Evolutionary conservation across 164 flowering plant genomes (phyloP).

Genomic region (Tetracentron sinense): DNA sequence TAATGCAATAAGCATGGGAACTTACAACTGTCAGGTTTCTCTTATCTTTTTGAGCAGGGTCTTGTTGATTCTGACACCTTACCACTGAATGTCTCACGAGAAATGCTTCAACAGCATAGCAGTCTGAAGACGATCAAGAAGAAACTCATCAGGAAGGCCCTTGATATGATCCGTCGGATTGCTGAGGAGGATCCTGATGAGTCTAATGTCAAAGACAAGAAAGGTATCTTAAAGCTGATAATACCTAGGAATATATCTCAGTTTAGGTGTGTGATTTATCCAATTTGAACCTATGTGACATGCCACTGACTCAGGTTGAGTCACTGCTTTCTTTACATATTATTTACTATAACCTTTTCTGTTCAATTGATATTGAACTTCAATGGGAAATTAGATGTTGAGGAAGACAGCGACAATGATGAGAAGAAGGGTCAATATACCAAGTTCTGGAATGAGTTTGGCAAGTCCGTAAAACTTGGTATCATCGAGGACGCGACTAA

Average conservation of each 20-base stretch:
- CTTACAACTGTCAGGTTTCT: neutral
- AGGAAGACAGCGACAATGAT: slow-evolving; percentile 54
- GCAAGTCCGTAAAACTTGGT: slow-evolving; percentile 94
- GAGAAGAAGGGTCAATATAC: slow-evolving; percentile 92
- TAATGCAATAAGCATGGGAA: neutral
- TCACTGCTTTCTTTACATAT: neutral
- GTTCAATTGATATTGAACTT: slow-evolving; percentile 1
- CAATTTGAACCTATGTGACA: neutral
- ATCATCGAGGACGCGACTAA: slow-evolving; percentile 94
- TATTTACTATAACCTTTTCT: neutral
- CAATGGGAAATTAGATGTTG: slow-evolving; percentile 41
- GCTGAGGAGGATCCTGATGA: slow-evolving; percentile 99
- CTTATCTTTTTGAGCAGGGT: slow-evolving; percentile 57
- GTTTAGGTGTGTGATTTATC: neutral
- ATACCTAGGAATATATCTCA: neutral
- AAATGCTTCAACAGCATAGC: slow-evolving; percentile 97
- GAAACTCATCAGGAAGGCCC: slow-evolving; percentile 92
- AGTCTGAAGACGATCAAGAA: slow-evolving; percentile 95
- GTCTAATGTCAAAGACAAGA: slow-evolving; percentile 59
- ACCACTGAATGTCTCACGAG: slow-evolving; percentile 94
- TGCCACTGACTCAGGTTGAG: neutral
- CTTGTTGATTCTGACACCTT: slow-evolving; percentile 97
- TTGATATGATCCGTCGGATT: slow-evolving; percentile 88
- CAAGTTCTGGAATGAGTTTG: slow-evolving; percentile 96
- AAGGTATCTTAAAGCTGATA: slow-evolving; percentile 41